Conservation (phyloP, 805 yeast species). For the Candida sphagnicola region DNA sequence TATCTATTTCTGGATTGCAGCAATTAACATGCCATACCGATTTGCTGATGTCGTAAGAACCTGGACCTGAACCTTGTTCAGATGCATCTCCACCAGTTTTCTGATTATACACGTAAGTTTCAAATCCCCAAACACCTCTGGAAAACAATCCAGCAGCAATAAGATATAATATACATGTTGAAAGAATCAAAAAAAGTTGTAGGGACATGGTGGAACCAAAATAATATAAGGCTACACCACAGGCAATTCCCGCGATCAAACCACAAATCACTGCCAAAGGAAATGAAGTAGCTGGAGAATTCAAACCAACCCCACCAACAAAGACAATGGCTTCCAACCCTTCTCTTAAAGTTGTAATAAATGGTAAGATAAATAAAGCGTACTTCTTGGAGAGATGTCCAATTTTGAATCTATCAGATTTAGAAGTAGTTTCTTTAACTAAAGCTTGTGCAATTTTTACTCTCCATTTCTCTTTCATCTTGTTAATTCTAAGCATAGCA, state of each 20-base stretch:
- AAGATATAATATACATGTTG: conserved; percentile 85
- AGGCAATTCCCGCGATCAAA: conserved; percentile 67
- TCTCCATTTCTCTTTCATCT: conserved; percentile 97
- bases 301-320: conserved; percentile 43
- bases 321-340: conserved; percentile 61
- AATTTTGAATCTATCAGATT: conserved; percentile 42
- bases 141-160: conserved; percentile 92
- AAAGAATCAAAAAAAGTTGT: conserved; percentile 79
- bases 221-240: conserved; percentile 70
- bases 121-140: conserved; percentile 89
- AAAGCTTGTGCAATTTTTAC: conserved; percentile 86
- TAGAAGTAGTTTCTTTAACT: conserved; percentile 51
- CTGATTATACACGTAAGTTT: conserved; percentile 58
- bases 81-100: conserved; percentile 92
- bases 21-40: conserved; percentile 97
- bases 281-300: conserved; percentile 51
- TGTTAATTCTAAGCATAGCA: conserved; percentile 92
- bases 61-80: conserved; percentile 91
- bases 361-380: conserved; percentile 85
- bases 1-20: conserved; percentile 87
- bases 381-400: conserved; percentile 54
- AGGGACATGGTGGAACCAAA: conserved; percentile 82
- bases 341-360: conserved; percentile 89
- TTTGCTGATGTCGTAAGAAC: conserved; percentile 78
- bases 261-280: conserved; percentile 94